Evolutionary conservation across 352 stramenopile genomes (phyloP).

Genomic region (Globisporangium iwayamae): DNA sequence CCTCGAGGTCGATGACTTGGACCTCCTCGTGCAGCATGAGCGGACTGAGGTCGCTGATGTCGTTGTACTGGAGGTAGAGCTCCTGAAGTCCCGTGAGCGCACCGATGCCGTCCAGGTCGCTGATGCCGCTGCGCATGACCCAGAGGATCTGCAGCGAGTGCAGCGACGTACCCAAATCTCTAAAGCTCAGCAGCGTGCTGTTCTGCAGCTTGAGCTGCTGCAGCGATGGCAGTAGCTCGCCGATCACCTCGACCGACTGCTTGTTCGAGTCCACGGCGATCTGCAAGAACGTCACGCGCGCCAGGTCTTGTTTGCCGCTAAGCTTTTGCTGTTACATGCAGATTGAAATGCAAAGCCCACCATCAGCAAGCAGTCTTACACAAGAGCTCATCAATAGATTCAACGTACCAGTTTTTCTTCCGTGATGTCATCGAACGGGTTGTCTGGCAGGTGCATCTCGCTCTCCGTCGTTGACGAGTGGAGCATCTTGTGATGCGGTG

Average conservation of each 20-base stretch:
- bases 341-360: background rate
- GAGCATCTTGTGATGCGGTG: background rate
- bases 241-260: constrained; percentile 80
- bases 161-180: constrained; percentile 80
- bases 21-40: constrained; percentile 85
- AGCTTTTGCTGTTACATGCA: constrained; percentile 44
- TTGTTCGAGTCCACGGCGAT: constrained; percentile 72
- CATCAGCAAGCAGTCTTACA: background rate
- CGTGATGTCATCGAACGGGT: constrained; percentile 79
- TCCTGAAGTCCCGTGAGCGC: constrained; percentile 74
- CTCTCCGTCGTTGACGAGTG: constrained; percentile 6
- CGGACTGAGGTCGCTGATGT: constrained; percentile 74
- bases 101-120: constrained; percentile 83
- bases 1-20: constrained; percentile 70
- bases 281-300: constrained; percentile 47
- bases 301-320: constrained; percentile 56
- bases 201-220: constrained; percentile 57
- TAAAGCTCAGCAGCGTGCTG: constrained; percentile 71
- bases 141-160: constrained; percentile 62
- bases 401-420: constrained; percentile 60
- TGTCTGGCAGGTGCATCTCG: constrained; percentile 37
- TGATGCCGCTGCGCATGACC: constrained; percentile 60
- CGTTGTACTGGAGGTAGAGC: constrained; percentile 76
- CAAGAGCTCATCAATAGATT: background rate
- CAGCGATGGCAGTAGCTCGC: constrained; percentile 71